phyloP scores from a whole-genome alignment of 2,329 filamentous ascomycete species.

The Hypomyces perniciosus region DNA sequence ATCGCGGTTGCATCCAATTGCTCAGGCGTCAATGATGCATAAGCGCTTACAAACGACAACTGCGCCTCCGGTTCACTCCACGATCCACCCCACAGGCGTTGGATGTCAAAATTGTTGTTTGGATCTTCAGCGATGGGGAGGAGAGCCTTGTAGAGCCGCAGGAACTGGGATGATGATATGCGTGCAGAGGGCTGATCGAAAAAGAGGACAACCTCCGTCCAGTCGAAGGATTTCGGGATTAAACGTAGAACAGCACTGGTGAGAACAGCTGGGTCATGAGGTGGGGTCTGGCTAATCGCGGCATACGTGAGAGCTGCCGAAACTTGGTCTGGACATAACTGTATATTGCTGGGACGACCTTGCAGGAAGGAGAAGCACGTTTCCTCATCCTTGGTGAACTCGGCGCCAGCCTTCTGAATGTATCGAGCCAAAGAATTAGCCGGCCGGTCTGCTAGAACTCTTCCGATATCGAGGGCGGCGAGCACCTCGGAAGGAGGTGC shows the following conservation, averaged over 20 bases:
- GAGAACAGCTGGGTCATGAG: slow-evolving; percentile 47
- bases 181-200: slow-evolving; percentile 77
- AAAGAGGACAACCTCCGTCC: slow-evolving; percentile 66
- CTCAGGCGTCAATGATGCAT: slow-evolving; percentile 66
- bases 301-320: slow-evolving; percentile 69
- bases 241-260: slow-evolving; percentile 58
- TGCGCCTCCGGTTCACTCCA: slow-evolving; percentile 87
- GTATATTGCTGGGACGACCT: slow-evolving; percentile 46
- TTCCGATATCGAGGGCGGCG: slow-evolving; percentile 62
- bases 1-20: slow-evolving; percentile 81
- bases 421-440: slow-evolving; percentile 54
- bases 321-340: slow-evolving; percentile 75
- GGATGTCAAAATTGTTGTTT: slow-evolving; percentile 62
- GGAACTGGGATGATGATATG: slow-evolving; percentile 73
- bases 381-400: slow-evolving; percentile 71
- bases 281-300: slow-evolving; percentile 51
- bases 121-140: slow-evolving; percentile 60
- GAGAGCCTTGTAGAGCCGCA: slow-evolving; percentile 73
- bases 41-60: slow-evolving; percentile 87
- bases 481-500: slow-evolving; percentile 65
- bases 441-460: slow-evolving; percentile 55
- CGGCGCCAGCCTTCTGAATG: slow-evolving; percentile 68
- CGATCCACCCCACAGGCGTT: slow-evolving; percentile 80
- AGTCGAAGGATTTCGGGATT: slow-evolving; percentile 57
- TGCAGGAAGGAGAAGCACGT: slow-evolving; percentile 51